Evolutionary conservation across 257 asterid species (phyloP), one percentile per base, ranked within the genome.

Genomic region (Solanum clarkiae): DNA sequence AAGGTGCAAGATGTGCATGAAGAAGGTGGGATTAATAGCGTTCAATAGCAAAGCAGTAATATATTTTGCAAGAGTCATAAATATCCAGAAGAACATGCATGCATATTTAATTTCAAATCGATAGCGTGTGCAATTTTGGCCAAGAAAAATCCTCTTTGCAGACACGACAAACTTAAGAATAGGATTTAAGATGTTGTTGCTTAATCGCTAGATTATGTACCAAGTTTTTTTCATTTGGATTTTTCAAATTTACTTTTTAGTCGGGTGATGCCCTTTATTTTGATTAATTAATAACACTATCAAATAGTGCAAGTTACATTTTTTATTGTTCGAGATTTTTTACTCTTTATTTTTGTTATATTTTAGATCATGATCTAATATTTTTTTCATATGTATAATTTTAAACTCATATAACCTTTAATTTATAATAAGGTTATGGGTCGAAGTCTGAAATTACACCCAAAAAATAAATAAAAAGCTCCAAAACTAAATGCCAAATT

Each of bases 31-130:
- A 7, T 1, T 88, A 4, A 10, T 85, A 70, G 86, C 91, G 44
- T 89, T 88, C 16, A 54, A 3, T 1, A 91, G 93, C 55, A 81
- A 84, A 9, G 93, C 10, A 87, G 89, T 0, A 82, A 44, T 5
- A 36, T 15, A 14, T 91, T 87, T 81, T 91, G 92, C 7, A 82
- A 84, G 40, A 6, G 1, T 42, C 94, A 89, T 57, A 79, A 91
- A 10, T 82, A 81, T 7, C 89, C 92, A 1, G 92, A 91, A 53
- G 59, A 15, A 8, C 94, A 90, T 84, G 22, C 69, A 1, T 92
- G 94, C 84, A 3, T 0, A 0, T 57, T 80, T 10, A 89, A 92
- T 80, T 91, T 18, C 90, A 89, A 88, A 87, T 24, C 17, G 3
- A 68, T 42, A 0, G 93, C 91, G 1, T 87, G 59, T 59, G 10